These are phyloP conservation scores for Acanthochlamys bracteata DNA, from an alignment of 106 monocot genomes.

Conservation along the genomic window DNA sequence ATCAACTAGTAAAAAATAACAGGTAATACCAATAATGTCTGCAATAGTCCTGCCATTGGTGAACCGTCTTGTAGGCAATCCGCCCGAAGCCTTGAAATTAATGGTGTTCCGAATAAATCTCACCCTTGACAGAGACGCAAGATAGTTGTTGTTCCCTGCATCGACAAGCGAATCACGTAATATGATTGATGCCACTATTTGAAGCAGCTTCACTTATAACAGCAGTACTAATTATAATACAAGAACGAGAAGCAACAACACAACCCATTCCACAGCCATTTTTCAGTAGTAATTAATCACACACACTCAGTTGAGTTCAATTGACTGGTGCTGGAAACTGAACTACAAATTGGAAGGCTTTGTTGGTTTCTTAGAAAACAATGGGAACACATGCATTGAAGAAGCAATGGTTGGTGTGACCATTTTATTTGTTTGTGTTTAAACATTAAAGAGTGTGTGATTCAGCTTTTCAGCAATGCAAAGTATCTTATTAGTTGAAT, in stretches of 20 bases:
- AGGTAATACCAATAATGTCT: constrained; percentile 53
- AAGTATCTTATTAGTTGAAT: too few relatives aligned
- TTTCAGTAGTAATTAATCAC: background rate
- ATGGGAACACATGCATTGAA: background rate
- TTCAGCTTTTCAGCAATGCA: background rate
- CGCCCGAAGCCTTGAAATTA: constrained; percentile 63
- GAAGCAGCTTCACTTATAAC: background rate
- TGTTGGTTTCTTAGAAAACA: background rate
- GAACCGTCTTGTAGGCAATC: constrained; percentile 71
- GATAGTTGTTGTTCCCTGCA: constrained; percentile 81
- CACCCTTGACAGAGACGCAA: constrained; percentile 60
- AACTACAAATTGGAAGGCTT: too few relatives aligned
- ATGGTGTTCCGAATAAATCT: constrained; percentile 71
- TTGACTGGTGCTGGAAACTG: too few relatives aligned
- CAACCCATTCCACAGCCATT: background rate
- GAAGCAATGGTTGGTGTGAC: background rate
- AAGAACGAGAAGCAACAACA: background rate
- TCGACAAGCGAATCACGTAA: constrained; percentile 94
- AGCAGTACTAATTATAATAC: background rate
- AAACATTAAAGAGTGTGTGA: background rate
- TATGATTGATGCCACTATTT: constrained; percentile 40
- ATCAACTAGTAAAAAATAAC: background rate
- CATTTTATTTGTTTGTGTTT: background rate
- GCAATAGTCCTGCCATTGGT: constrained; percentile 89
- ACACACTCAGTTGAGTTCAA: background rate